Evolutionary conservation across 1,284 basidiomycete species (phyloP), one percentile per base, ranked within the genome.

Genomic region (Pisolithus thermaeus): DNA sequence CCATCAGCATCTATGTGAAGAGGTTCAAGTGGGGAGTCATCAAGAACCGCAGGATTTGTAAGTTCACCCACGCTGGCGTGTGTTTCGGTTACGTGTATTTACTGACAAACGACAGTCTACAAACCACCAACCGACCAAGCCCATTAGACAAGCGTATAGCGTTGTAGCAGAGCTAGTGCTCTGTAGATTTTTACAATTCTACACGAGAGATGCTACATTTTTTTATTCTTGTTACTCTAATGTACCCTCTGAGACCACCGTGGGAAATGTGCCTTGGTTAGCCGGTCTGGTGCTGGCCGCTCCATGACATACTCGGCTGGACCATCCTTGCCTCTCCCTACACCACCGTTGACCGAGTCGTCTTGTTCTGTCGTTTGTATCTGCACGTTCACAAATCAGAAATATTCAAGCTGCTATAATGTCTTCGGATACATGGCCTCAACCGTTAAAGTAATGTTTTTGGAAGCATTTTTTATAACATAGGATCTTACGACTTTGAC

Each of bases 1-100:
- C 83, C n/a, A 64, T 96, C 66, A 86, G 83, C 59, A 67, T 98
- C 59, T 93, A 92, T 68, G 79, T 93, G 67, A 98, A 98, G 77
- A 83, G 92, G 66, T 93, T 92, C 83, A 97, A 97, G 76, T 98
- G 93, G 93, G 76, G 80, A 6, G 73, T 78, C 44, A 83, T 98
- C 73, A 98, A 97, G 83, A 89, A 84, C 76, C 82, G 93, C 74
- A 96, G 95, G 75, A 83, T 96, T 56, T 61, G 87, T 92, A 58
- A 70, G 89, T 82, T 25, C 30, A 40, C 39, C 3, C 49, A 50
- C 49, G 48, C 38, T 7, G 32, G 47, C 38, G 14, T 39, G 7
- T 16, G 20, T 41, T 20, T n/a, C 12, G 49, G 27, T 38, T 28
- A 35, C 30, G 30, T 16, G 35, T 27, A 8, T 30, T 35, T 46